Conservation (phyloP, 202 grass and related monocot species). For the Setaria viridis region DNA sequence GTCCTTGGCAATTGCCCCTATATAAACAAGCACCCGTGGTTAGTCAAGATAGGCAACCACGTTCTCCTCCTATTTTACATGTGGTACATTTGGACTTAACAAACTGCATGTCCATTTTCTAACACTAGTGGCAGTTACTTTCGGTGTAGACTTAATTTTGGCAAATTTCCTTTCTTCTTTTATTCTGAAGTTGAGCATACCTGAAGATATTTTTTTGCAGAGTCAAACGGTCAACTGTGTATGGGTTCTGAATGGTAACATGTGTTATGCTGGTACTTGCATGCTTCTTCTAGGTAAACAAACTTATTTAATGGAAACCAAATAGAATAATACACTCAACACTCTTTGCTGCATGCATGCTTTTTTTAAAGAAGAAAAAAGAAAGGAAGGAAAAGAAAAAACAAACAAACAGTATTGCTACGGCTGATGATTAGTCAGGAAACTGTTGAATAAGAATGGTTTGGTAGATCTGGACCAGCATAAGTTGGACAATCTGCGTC, state of each 20-base stretch:
- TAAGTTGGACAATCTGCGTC: neutral
- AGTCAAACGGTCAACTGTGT: neutral
- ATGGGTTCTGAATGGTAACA: neutral
- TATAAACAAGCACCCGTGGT: too few relatives aligned
- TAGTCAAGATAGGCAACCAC: too few relatives aligned
- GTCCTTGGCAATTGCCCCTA: too few relatives aligned
- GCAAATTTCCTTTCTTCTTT: neutral
- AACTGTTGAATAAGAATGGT: neutral
- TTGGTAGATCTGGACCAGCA: conserved; percentile 8
- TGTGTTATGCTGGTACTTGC: neutral
- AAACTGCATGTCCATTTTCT: neutral
- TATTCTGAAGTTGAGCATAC: neutral
- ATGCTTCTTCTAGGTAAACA: neutral
- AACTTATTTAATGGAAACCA: neutral
- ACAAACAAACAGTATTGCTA: too few relatives aligned
- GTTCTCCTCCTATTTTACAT: too few relatives aligned
- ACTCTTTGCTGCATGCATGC: neutral
- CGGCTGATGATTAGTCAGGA: conserved; percentile 4
- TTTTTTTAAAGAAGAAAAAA: too few relatives aligned
- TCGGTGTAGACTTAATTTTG: neutral
- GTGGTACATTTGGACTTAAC: too few relatives aligned
- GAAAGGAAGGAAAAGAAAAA: too few relatives aligned
- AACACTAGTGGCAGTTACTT: neutral
- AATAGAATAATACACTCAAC: neutral
- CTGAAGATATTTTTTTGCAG: neutral